A percentile compares a stretch with the other conserved stretches of the same genome.
Conservation (phyloP, 768 basidiomycete species). For the Boletus rubescentipes region DNA sequence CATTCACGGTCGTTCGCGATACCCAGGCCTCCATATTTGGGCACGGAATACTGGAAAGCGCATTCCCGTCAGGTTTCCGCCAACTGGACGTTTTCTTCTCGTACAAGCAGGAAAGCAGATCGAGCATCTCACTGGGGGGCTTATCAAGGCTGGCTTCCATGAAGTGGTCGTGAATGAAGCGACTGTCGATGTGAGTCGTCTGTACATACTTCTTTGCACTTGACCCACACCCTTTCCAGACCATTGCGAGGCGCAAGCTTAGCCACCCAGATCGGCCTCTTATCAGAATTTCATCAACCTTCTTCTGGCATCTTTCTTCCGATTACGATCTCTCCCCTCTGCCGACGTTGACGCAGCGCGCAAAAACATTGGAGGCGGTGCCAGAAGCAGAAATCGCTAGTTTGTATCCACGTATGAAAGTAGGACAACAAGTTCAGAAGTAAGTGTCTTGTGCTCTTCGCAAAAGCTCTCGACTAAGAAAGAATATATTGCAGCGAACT, state of each 20-base stretch:
- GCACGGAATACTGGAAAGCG: conserved; percentile 91
- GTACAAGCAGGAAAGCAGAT: conserved; percentile 97
- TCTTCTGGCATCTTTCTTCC: conserved; percentile 93
- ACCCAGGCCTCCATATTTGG: conserved; percentile 92
- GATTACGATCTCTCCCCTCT: conserved; percentile 77
- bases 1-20: conserved; percentile 85
- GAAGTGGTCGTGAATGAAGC: conserved; percentile 89
- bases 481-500: conserved; percentile 55
- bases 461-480: conserved; percentile 6
- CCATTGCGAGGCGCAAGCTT: conserved; percentile 57
- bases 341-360: conserved; percentile 48
- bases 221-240: conserved; percentile 37
- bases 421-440: conserved; percentile 87
- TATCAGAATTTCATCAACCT: conserved; percentile 94
- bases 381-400: conserved; percentile 24
- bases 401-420: conserved; percentile 73
- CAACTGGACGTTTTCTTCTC: conserved; percentile 75
- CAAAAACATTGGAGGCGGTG: conserved; percentile 44
- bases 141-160: conserved; percentile 91
- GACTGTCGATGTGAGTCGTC: conserved; percentile 60
- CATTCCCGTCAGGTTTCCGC: conserved; percentile 83
- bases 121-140: conserved; percentile 79
- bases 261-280: conserved; percentile 74
- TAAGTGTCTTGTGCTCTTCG: conserved; percentile 34
- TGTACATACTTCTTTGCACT: background rate